Evolutionary conservation across 2,329 filamentous ascomycete species (phyloP), one percentile per base, ranked within the genome.

Genomic region (Aureobasidium musti): DNA sequence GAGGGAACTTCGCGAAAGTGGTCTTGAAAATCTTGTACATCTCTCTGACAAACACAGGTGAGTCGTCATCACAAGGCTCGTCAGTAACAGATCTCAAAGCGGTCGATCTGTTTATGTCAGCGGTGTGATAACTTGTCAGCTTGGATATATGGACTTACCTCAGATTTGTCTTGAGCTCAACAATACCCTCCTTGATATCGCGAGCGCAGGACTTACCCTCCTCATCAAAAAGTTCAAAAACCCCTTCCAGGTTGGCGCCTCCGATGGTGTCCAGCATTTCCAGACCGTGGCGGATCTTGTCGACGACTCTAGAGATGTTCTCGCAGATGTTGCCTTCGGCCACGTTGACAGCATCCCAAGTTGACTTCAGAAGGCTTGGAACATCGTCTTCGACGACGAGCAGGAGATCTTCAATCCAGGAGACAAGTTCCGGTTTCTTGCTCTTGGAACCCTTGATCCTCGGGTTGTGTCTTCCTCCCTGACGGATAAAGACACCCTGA

Each of bases 351-450:
- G 11, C 47, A 17, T 28, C 23, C 23, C 23, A 50, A n/a, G 23
- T 50, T 17, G 47, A 23, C 2, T 50, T 30, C 17, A 50, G 26
- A 19, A 50, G 47, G 26, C 1, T 4, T 1, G 10, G 1, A 14
- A 43, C 35, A 43, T 57, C 53, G 17, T 57, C 53, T 11, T 57
- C 37, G 23, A 17, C 53, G 28, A 57, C 23, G 2, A 17, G 4
- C 14, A 57, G 35, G 13, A 57, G 53, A 17, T 43, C 53, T 28
- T 41, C 53, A 28, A 23, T n/a, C 53, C 53, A 57, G 17, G 53
- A 57, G 21, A 43, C 53, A n/a, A 57, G 53, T 13, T 39, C 5
- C 11, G n/a, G 35, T 13, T 57, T 41, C 17, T 57, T 57, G n/a
- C 4, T 19, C 53, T 19, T 57, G 5, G 26, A 11, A 5, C 21